A percentile compares a stretch with the other conserved stretches of the same genome.
phyloP scores from a whole-genome alignment of 2,329 filamentous ascomycete species.

The Dothideomycetes sp. region DNA sequence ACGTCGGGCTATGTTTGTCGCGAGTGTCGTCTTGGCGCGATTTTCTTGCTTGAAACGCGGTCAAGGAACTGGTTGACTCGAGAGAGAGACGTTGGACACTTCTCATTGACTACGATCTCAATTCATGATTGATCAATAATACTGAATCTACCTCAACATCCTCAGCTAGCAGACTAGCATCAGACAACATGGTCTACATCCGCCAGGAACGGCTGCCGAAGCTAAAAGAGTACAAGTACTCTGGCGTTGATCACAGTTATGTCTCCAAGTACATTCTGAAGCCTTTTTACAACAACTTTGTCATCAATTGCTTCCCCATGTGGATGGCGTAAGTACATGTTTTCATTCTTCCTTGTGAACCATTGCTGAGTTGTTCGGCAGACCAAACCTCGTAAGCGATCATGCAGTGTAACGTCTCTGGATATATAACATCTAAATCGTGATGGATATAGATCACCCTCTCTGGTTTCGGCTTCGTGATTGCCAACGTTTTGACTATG shows the following conservation, averaged over 20 bases:
- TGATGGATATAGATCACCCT: conserved; percentile 59
- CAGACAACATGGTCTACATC: conserved; percentile 74
- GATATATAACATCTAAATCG: neutral
- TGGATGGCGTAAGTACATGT: conserved; percentile 61
- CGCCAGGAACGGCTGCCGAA: conserved; percentile 80
- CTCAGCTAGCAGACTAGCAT: neutral
- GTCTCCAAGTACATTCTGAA: conserved; percentile 89
- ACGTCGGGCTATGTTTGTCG: no score
- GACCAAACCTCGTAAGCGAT: conserved; percentile 9
- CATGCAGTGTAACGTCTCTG: conserved; percentile 14
- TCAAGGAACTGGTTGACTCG: neutral
- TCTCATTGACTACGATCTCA: no score
- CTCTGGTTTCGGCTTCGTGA: conserved; percentile 79
- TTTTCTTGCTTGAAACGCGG: neutral
- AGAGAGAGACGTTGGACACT: neutral
- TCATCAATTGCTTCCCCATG: conserved; percentile 91
- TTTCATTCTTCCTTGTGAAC: neutral
- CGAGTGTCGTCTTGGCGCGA: no score
- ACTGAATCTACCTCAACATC: neutral
- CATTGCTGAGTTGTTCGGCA: conserved; percentile 1
- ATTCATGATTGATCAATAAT: neutral
- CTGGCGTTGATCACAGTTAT: conserved; percentile 74
- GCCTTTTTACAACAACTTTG: conserved; percentile 91
- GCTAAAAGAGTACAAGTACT: conserved; percentile 90
- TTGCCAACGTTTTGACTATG: conserved; percentile 80